Base-by-base conservation (phyloP, 192 early-diverging fungal species). In the Glomus cerebriforme region DNA sequence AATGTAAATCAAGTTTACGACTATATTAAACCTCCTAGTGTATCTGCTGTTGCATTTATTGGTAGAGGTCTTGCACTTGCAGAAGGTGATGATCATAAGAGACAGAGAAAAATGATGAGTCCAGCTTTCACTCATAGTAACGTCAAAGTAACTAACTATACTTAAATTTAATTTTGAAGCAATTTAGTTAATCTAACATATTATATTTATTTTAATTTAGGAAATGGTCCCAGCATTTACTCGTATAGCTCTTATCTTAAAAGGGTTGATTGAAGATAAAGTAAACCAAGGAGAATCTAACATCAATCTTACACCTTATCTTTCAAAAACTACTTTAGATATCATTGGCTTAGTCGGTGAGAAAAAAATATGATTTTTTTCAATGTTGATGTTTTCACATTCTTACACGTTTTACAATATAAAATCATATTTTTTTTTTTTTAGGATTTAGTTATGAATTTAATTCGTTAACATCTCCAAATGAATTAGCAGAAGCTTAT, bases 81-180 rank as follows among this genome's bases (percentile, higher is more conserved):
- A 2, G 90, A 91, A 75, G 89, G 89, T 0, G 83, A 81, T 45
- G 81, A 31, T 9, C 90, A 91, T 76, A 73, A 68, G 54, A 78
- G 80, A 47, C 90, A 91, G 47, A 83, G 90, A 49, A 89, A 88
- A 70, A 84, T 90, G 87, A 62, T 91, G 13, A 88, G 86, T 71
- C 90, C 90, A 5, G 86, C 87, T 7, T 91, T 91, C 43, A 73
- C 81, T 3, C 68, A 82, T 67, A 70, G 75, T 26, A 73, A 83
- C 9, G 84, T 90, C 54, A 86, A 87, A 32, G 78, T 73, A 8
- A 6, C 88, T 64, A 37, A n/a, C 3, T n/a, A 72, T 81, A 7
- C 3, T 82, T 81, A 2, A n/a, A n/a, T n/a, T 70, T 82, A 29
- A 19, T 6, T 19, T 47, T 17, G 12, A 49, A 47, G 12, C 27